Evolutionary conservation across 148 eudicot genomes (phyloP).

Genomic region (Fallopia convolvulus): DNA sequence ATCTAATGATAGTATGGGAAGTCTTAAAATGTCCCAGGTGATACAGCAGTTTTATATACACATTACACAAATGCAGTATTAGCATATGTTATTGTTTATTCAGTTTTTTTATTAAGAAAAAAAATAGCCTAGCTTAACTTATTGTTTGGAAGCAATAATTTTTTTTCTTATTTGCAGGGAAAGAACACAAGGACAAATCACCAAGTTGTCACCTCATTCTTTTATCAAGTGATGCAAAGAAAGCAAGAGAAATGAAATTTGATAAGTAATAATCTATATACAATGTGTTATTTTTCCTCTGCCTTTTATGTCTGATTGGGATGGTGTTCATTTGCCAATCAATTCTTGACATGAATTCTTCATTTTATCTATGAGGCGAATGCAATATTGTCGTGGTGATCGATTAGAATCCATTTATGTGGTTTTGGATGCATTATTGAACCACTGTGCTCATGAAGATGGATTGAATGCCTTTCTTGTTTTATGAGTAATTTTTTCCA

Average conservation of each 20-base stretch:
- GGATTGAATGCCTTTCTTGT: too few relatives aligned
- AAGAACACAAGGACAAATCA: slow-evolving; percentile 80
- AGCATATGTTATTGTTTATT: not conserved
- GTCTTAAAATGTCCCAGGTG: not conserved
- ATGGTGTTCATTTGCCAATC: too few relatives aligned
- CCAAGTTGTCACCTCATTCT: slow-evolving; percentile 53
- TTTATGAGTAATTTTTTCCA: too few relatives aligned
- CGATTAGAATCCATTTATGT: too few relatives aligned
- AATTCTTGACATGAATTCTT: too few relatives aligned
- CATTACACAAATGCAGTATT: not conserved
- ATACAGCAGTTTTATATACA: not conserved
- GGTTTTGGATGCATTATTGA: too few relatives aligned
- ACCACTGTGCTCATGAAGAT: too few relatives aligned
- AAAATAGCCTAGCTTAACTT: too few relatives aligned
- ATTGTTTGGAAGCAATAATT: not conserved
- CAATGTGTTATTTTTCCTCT: too few relatives aligned
- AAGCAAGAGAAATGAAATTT: slow-evolving; percentile 81
- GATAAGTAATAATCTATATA: slow-evolving; percentile 61
- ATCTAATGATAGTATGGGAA: not conserved
- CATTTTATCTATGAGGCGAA: too few relatives aligned
- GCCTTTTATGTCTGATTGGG: too few relatives aligned
- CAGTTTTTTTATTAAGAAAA: not conserved
- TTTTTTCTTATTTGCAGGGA: slow-evolving; percentile 43
- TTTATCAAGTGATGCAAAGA: slow-evolving; percentile 53
- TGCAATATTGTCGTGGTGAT: too few relatives aligned